Evolutionary conservation across 2,329 filamentous ascomycete species (phyloP), one percentile per base, ranked within the genome.

Genomic region (Hymenoscyphus linearis): DNA sequence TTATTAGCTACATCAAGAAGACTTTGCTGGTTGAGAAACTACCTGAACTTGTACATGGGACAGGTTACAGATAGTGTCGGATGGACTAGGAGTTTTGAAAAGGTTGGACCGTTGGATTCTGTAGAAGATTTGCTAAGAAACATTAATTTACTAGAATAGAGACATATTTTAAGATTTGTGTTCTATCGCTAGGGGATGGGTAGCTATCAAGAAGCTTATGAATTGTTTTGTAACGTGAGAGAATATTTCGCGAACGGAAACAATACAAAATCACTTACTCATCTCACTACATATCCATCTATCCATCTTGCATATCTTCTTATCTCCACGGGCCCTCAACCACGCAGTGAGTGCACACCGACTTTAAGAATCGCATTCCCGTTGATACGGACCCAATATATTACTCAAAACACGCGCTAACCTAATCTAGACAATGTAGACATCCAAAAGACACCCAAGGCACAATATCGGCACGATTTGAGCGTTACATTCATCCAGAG

Each of bases 1-100:
- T 72, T 18, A 10, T 61, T 64, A 16, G 44, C 37, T 37, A 61
- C 26, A 25, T 55, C 56, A 56, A 66, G 65, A 64, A 61, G 52
- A 60, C 52, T 18, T 37, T 57, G 35, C 53, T 61, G 22, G 31
- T 54, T 47, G 59, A 61, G 25, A 61, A 57, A 22, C 13, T 58
- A 55, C 26, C 31, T 25, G 22, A 18, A 1, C n/a, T 57, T n/a
- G 50, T 61, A n/a, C 40, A 40, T 40, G 59, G 59, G 4, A 44
- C 52, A 16, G 52, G 22, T 1, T 14, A n/a, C 13, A 12, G 2
- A 34, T 55, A 10, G 13, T 36, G 22, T 55, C 34, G 4, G 18
- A 22, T 4, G n/a, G 13, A 2, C n/a, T 50, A 50, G 44, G 44
- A 50, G 44, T 25, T 50, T 50, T 50, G 10, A 3, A 18, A 31